Conservation (phyloP, 2,329 filamentous ascomycete species). For the Penicillium nordicum region DNA sequence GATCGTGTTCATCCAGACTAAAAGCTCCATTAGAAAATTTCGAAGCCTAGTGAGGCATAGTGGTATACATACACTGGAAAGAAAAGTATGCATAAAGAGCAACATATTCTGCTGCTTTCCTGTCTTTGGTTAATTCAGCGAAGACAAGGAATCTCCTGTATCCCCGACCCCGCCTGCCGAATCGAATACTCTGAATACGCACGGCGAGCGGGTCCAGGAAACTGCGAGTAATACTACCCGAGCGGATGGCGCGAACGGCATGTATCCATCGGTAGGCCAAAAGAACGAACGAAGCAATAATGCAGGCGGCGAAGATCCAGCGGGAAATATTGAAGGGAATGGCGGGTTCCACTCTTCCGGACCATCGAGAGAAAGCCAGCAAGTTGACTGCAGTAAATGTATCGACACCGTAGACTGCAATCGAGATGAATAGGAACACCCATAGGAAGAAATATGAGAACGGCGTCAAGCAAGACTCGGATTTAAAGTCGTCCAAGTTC, state of each 20-base stretch:
- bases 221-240: slow-evolving; percentile 83
- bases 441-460: slow-evolving; percentile 84
- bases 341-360: slow-evolving; percentile 72
- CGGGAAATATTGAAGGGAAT: slow-evolving; percentile 76
- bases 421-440: slow-evolving; percentile 71
- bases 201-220: slow-evolving; percentile 87
- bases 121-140: slow-evolving; percentile 83
- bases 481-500: slow-evolving; percentile 73
- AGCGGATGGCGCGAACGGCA: slow-evolving; percentile 74
- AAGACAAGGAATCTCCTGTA: slow-evolving; percentile 93
- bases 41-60: neutral
- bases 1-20: slow-evolving; percentile 82
- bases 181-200: slow-evolving; percentile 76
- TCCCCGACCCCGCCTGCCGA: slow-evolving; percentile 66
- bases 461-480: slow-evolving; percentile 69
- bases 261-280: slow-evolving; percentile 75
- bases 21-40: slow-evolving; percentile 18
- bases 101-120: slow-evolving; percentile 85
- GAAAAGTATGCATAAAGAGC: slow-evolving; percentile 89
- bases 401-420: slow-evolving; percentile 84
- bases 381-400: slow-evolving; percentile 91
- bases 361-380: slow-evolving; percentile 84
- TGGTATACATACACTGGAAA: slow-evolving; percentile 53
- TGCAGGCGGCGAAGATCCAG: slow-evolving; percentile 93
- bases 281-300: slow-evolving; percentile 84